Conservation (phyloP, 805 yeast genomes). For the Clavispora santaluciae region DNA sequence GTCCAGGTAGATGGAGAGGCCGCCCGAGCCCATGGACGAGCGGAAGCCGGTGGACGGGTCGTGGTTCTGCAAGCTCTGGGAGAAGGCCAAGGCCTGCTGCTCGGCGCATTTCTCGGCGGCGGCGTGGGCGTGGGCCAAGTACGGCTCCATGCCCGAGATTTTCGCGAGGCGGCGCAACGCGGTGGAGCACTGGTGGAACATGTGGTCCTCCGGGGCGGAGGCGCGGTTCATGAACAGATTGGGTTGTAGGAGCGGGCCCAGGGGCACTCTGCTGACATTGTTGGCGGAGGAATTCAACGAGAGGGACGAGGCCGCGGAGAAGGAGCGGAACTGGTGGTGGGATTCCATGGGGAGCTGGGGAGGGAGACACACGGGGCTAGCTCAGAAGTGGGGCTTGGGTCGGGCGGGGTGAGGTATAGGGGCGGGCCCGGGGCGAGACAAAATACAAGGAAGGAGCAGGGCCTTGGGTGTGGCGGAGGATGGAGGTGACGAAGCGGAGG, state of each 20-base stretch:
- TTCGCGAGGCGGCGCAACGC: constrained; percentile 52
- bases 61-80: constrained; percentile 34
- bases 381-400: background rate
- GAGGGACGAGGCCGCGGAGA: constrained; percentile 28
- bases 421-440: background rate
- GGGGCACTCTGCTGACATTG: constrained; percentile 35
- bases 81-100: constrained; percentile 57
- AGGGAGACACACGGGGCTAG: background rate
- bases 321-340: constrained; percentile 25
- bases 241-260: constrained; percentile 44
- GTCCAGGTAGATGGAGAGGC: constrained; percentile 35
- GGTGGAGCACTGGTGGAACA: constrained; percentile 60
- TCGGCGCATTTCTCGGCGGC: constrained; percentile 68
- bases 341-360: background rate
- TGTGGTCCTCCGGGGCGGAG: constrained; percentile 60
- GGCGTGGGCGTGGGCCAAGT: constrained; percentile 56
- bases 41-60: constrained; percentile 24
- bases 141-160: constrained; percentile 66
- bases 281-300: constrained; percentile 28
- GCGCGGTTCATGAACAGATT: constrained; percentile 55
- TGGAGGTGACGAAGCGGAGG: background rate
- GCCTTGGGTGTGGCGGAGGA: background rate
- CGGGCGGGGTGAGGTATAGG: background rate
- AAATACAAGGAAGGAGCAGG: background rate
- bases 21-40: constrained; percentile 29